Base-by-base conservation (phyloP, 2,329 filamentous ascomycete genomes). In the Alternaria infectoria region DNA sequence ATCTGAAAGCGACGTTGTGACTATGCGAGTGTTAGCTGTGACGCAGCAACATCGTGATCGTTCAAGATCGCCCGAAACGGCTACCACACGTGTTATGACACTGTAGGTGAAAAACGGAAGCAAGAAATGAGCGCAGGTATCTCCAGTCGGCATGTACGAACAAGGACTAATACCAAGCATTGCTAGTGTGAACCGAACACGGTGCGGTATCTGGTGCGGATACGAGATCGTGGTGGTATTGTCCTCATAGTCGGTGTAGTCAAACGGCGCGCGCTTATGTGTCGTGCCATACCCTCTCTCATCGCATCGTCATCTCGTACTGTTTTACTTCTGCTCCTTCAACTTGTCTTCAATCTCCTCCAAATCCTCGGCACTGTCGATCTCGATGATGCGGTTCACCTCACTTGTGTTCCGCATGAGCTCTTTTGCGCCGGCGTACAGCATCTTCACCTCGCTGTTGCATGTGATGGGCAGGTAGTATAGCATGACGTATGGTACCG, bases 401-500 rank as follows among this genome's bases (percentile, higher is more conserved):
- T 97, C 93, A 62, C 92, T 92, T 58, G 93, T 96, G 77, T 93
- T 97, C 68, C 94, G 89, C 91, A 98, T 93, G 79, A 98, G 82
- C 83, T 99, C 96, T 82, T 97, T 97, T 46, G 96, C 96, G 43
- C 94, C 92, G 28, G 96, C 96, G 79, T 98, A 99, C 77, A 96
- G 84, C 96, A 98, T 98, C 71, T 93, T 89, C 76, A 91, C 84
- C 76, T 94, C 92, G 70, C 87, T 88, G 79, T 97, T 97, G 83
- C 93, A 96, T 52, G 95, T 97, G 55, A 90, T 91, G 8, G 96
- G 96, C 21, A 98, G 89, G 83, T 97, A 98, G 84, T 97, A 97
- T 21, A 99, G 83, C 78, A 98, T 88, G 50, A 97, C 93, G 79
- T 99, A 99, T 10, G 96, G 96, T 4, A 97, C 93, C 6, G 93